Percentiles rank a stretch among this genome's conserved stretches.
Conservation (phyloP, 805 yeast genomes). For the Yarrowia sp. region DNA sequence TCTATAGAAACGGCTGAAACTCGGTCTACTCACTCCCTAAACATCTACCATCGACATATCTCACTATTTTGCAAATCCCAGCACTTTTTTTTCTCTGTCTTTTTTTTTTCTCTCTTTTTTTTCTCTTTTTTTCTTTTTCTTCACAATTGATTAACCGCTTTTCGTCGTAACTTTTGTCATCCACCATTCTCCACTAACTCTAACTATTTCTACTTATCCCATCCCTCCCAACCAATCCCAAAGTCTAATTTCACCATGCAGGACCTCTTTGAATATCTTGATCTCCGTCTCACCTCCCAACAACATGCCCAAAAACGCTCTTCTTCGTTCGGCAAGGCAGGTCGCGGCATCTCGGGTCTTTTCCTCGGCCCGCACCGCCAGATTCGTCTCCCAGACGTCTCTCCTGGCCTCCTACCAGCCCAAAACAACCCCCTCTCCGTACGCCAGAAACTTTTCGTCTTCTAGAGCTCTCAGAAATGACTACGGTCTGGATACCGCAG, state of each 20-base stretch:
- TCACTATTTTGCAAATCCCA: no score
- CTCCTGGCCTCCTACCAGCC: neutral
- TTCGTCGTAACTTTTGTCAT: no score
- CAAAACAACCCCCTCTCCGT: neutral
- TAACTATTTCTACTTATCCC: neutral
- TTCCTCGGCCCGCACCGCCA: neutral
- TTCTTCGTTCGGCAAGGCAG: neutral
- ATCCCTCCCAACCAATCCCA: neutral
- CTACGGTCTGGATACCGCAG: neutral
- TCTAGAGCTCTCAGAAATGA: neutral
- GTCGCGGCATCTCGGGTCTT: neutral
- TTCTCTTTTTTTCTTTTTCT: no score
- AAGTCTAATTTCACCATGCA: neutral
- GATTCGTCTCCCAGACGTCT: neutral
- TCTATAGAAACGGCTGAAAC: no score
- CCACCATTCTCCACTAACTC: neutral
- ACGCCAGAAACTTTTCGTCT: neutral
- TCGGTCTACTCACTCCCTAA: no score
- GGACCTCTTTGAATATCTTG: no score
- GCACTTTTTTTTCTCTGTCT: no score
- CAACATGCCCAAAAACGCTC: constrained; percentile 11
- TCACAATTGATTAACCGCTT: no score
- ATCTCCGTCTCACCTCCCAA: neutral
- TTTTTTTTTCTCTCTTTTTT: no score
- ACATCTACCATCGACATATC: no score